Percentiles rank a stretch among this genome's conserved stretches.
phyloP scores from a whole-genome alignment of 2,329 filamentous ascomycete genomes.

The Fusarium sp. region DNA sequence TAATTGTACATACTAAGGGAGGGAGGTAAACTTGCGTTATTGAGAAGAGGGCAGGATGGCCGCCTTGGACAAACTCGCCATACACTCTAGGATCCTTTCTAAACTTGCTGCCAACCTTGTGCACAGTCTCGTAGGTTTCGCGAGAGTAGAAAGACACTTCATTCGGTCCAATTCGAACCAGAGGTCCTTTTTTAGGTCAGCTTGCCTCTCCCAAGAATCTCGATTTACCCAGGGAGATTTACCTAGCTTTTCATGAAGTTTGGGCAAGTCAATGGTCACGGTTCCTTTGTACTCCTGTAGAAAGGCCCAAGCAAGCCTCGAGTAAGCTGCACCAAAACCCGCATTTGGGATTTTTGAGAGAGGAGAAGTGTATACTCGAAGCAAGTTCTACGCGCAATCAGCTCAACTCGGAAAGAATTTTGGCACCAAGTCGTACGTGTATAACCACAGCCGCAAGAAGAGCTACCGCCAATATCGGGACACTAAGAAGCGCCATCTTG shows the following conservation, averaged over 20 bases:
- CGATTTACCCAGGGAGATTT: too few relatives aligned
- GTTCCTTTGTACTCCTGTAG: conserved; percentile 35
- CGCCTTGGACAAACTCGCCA: conserved; percentile 43
- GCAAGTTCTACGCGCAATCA: neutral
- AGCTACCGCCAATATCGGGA: neutral
- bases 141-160: conserved; percentile 43
- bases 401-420: neutral
- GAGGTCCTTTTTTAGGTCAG: conserved; percentile 19
- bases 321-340: conserved; percentile 31
- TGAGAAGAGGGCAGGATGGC: conserved; percentile 43
- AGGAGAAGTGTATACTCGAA: conserved; percentile 10
- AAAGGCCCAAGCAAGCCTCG: conserved; percentile 38
- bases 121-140: conserved; percentile 38
- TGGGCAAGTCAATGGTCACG: conserved; percentile 34
- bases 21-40: conserved; percentile 42
- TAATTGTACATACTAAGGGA: too few relatives aligned
- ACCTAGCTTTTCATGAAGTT: conserved; percentile 38
- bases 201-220: rapidly evolving
- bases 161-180: conserved; percentile 37
- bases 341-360: conserved; percentile 36
- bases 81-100: conserved; percentile 42
- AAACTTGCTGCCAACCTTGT: conserved; percentile 40
- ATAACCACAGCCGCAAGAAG: neutral
- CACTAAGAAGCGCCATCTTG: neutral
- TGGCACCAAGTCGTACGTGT: neutral